Evolutionary conservation across 768 basidiomycete genomes (phyloP).

Genomic region (Glaciozyma antarctica): DNA sequence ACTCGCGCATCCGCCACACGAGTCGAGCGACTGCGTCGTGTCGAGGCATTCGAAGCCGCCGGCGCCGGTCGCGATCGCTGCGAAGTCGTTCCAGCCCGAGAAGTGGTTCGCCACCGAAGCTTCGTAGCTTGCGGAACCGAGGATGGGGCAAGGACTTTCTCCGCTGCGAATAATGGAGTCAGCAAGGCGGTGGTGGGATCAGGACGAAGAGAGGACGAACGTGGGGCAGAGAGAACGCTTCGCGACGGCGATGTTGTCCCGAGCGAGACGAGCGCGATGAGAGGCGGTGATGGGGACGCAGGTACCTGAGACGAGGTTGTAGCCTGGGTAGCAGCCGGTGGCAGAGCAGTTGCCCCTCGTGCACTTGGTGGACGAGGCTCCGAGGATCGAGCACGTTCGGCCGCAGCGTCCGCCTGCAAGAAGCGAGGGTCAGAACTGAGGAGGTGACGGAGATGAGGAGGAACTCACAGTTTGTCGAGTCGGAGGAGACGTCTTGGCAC

Average conservation of each 20-base stretch:
- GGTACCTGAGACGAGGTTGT: constrained; percentile 6
- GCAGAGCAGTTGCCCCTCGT: constrained; percentile 11
- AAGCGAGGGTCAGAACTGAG: not conserved
- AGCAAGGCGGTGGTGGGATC: too few species aligned
- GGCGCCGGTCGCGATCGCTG: constrained; percentile 11
- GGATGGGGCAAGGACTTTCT: constrained; percentile 28
- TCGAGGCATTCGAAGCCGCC: constrained; percentile 45
- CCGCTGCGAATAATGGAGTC: not conserved
- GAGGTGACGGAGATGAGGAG: not conserved
- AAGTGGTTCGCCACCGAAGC: constrained; percentile 21
- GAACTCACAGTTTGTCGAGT: not conserved
- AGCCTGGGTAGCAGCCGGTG: constrained; percentile 11
- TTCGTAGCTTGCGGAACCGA: constrained; percentile 21
- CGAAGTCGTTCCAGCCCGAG: constrained; percentile 8
- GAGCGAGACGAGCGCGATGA: constrained; percentile 16
- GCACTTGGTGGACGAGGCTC: constrained; percentile 10
- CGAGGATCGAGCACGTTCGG: constrained; percentile 10
- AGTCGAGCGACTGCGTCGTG: constrained; percentile 52
- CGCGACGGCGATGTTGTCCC: constrained; percentile 9
- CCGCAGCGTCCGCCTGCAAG: not conserved
- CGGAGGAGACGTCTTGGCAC: not conserved
- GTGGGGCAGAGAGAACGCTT: constrained; percentile 25
- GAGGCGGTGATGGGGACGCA: constrained; percentile 9
- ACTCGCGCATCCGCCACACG: constrained; percentile 66
- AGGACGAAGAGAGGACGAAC: not conserved